phyloP scores from a whole-genome alignment of 192 early-diverging fungal species.

The Jimgerdemannia flammicorona region DNA sequence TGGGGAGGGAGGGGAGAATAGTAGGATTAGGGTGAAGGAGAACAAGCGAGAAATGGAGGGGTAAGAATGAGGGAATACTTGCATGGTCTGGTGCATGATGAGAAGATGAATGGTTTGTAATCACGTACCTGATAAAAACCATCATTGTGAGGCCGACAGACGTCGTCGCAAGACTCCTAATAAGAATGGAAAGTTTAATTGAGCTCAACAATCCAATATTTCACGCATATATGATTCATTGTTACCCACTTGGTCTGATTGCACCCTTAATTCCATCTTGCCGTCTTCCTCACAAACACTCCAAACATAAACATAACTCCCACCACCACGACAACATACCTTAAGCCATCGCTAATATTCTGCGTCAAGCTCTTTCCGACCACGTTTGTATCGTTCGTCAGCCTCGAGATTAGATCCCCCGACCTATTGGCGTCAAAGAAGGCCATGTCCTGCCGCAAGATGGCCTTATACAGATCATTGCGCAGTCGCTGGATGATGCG shows the following conservation, averaged over 20 bases:
- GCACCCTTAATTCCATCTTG: too few relatives aligned
- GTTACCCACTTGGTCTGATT: too few relatives aligned
- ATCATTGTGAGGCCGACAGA: constrained; percentile 61
- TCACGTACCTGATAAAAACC: constrained; percentile 49
- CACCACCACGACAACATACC: constrained; percentile 20
- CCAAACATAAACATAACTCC: not conserved
- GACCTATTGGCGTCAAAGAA: constrained; percentile 84
- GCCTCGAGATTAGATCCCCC: constrained; percentile 75
- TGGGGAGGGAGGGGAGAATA: constrained; percentile 10
- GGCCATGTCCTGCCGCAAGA: constrained; percentile 83
- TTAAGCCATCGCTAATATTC: constrained; percentile 71
- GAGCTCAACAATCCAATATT: too few relatives aligned
- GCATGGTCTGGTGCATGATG: too few relatives aligned
- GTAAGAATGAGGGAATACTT: not conserved
- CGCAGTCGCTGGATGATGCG: constrained; percentile 66
- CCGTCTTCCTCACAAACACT: not conserved
- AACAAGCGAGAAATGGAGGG: not conserved
- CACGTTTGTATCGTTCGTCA: constrained; percentile 72
- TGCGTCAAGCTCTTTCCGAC: constrained; percentile 73
- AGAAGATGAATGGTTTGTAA: not conserved
- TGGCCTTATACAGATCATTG: constrained; percentile 55
- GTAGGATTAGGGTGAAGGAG: not conserved
- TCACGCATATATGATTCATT: too few relatives aligned
- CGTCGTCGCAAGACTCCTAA: constrained; percentile 48
- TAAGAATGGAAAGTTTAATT: constrained; percentile 1